Evolutionary conservation across 2,329 filamentous ascomycete genomes (phyloP).

Genomic region (Alternaria panax): DNA sequence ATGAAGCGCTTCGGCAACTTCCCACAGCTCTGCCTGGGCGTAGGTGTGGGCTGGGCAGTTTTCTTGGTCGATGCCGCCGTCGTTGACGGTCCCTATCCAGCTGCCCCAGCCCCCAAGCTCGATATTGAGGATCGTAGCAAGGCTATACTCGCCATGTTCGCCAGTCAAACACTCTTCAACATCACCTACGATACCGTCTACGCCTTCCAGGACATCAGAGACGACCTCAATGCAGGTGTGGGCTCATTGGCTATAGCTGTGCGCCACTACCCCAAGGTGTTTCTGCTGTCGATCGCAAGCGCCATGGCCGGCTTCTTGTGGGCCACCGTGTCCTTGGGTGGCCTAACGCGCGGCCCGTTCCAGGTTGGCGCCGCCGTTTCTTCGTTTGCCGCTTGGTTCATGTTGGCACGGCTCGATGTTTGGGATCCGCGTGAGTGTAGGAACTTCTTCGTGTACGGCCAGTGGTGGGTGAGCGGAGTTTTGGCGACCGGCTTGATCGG

Average conservation of each 20-base stretch:
- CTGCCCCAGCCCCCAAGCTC: not conserved
- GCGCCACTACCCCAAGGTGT: slow-evolving; percentile 2
- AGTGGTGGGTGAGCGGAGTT: slow-evolving; percentile 12
- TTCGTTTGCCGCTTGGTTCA: slow-evolving; percentile 1
- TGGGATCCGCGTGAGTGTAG: slow-evolving; percentile 2
- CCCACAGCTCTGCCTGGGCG: slow-evolving; percentile 60
- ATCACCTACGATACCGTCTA: slow-evolving; percentile 48
- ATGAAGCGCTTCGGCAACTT: slow-evolving; percentile 63
- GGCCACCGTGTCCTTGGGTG: slow-evolving; percentile 6
- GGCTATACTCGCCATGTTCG: slow-evolving; percentile 7
- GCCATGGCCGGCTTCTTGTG: slow-evolving; percentile 11
- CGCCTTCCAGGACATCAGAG: slow-evolving; percentile 47
- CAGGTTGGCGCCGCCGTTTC: not conserved
- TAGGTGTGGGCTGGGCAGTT: slow-evolving; percentile 28
- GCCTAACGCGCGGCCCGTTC: not conserved
- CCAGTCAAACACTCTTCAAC: slow-evolving; percentile 7
- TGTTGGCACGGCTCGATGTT: slow-evolving; percentile 2
- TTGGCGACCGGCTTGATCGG: slow-evolving; percentile 3
- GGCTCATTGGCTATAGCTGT: slow-evolving; percentile 25
- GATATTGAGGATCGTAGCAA: slow-evolving; percentile 1
- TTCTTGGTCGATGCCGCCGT: slow-evolving; percentile 11
- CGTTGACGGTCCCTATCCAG: not conserved
- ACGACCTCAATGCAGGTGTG: slow-evolving; percentile 49
- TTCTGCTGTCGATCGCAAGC: slow-evolving; percentile 7
- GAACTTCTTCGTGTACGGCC: slow-evolving; percentile 8